phyloP scores from a whole-genome alignment of 176 grass and related monocot species.

The Musa acuminata region DNA sequence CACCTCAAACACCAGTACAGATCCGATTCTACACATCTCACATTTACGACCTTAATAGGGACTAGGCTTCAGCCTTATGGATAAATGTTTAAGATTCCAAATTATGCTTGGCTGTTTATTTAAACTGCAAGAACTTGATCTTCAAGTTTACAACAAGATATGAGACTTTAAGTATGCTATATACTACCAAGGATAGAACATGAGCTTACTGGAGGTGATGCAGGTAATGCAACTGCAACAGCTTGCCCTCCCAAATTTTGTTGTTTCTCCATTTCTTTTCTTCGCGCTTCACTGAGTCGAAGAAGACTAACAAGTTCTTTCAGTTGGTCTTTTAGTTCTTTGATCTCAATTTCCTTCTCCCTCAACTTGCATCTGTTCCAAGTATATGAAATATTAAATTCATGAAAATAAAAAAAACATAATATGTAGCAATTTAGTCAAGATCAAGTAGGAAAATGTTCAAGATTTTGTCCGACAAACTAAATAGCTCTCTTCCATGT shows the following conservation, averaged over 20 bases:
- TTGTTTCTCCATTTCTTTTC: conserved; percentile 87
- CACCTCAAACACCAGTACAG: too few relatives aligned
- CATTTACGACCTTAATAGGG: too few relatives aligned
- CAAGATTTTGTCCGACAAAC: neutral
- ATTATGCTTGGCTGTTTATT: neutral
- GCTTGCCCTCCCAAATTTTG: conserved; percentile 68
- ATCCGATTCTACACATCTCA: too few relatives aligned
- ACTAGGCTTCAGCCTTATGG: too few relatives aligned
- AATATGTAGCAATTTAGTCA: neutral
- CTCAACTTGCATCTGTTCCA: conserved; percentile 65
- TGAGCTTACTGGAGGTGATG: conserved; percentile 49
- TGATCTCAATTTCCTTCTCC: conserved; percentile 83
- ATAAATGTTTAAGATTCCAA: neutral
- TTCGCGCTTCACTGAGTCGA: conserved; percentile 71
- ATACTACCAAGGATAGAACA: conserved; percentile 8
- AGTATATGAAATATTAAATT: conserved; percentile 7
- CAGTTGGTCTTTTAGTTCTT: conserved; percentile 93
- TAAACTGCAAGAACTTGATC: neutral
- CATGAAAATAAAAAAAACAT: neutral
- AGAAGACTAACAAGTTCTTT: conserved; percentile 92
- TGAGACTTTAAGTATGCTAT: neutral
- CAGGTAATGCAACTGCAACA: conserved; percentile 32
- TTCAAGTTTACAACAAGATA: neutral
- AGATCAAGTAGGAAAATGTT: neutral
- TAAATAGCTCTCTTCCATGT: neutral